Conservation (phyloP, 805 yeast genomes). For the Novakomyces olei region DNA sequence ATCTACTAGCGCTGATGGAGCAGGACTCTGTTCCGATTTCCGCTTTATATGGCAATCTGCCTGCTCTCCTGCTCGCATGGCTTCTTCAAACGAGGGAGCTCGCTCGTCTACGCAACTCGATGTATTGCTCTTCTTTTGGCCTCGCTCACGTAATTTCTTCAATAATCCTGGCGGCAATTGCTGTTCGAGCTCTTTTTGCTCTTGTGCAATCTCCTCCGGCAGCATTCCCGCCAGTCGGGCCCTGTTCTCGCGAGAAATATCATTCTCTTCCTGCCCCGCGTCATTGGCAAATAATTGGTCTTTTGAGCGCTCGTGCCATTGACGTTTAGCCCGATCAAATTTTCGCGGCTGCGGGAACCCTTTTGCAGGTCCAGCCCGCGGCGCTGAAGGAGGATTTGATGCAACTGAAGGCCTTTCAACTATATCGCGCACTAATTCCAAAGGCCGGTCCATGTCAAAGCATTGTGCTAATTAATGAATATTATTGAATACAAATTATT, state of each 20-base stretch:
- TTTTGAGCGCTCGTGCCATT: background rate
- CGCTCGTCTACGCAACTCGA: background rate
- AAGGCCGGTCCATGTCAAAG: too few relatives aligned
- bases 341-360: constrained; percentile 1
- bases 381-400: background rate
- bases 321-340: constrained; percentile 1
- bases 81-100: background rate
- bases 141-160: constrained; percentile 5
- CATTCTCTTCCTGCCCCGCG: background rate
- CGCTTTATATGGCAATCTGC: background rate
- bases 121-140: background rate
- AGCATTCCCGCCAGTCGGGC: constrained; percentile 8
- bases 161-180: constrained; percentile 8
- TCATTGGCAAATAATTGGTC: background rate
- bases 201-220: constrained; percentile 8
- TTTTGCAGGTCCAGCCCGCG: background rate
- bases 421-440: too few relatives aligned
- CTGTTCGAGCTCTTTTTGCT: constrained; percentile 7
- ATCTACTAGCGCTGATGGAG: background rate
- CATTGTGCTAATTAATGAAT: too few relatives aligned
- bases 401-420: background rate
- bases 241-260: constrained; percentile 8
- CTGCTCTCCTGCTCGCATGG: constrained; percentile 1
- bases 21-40: background rate
- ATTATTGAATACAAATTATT: too few relatives aligned